phyloP scores from a whole-genome alignment of 2,329 filamentous ascomycete species.

The Monosporascus sp. region DNA sequence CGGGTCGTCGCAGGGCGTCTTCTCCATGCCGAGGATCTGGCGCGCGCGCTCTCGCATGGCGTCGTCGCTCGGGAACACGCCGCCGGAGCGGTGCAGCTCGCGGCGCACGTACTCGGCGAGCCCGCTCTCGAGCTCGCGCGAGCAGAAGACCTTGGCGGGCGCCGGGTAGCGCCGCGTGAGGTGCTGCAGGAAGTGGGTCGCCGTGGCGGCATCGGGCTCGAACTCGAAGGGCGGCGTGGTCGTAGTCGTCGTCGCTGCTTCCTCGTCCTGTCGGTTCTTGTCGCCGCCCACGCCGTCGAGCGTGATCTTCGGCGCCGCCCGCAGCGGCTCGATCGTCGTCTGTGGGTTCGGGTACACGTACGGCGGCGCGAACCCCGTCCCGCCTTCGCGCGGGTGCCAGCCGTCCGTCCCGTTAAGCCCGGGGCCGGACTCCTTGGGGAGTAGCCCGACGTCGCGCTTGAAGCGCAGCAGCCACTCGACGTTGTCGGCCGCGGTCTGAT shows the following conservation, averaged over 20 bases:
- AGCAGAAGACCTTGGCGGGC: conserved; percentile 51
- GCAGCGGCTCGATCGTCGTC: conserved; percentile 29
- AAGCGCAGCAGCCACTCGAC: conserved; percentile 59
- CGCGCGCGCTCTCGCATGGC: conserved; percentile 41
- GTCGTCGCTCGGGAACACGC: conserved; percentile 43
- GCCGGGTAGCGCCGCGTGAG: conserved; percentile 39
- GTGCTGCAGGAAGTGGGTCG: conserved; percentile 43
- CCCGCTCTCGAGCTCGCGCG: conserved; percentile 52
- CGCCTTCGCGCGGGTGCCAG: conserved; percentile 47
- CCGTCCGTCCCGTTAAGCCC: conserved; percentile 35
- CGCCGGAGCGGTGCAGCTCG: conserved; percentile 32
- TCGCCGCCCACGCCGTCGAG: conserved; percentile 25
- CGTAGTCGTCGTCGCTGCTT: too few species aligned
- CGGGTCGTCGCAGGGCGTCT: conserved; percentile 50
- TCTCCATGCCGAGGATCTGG: conserved; percentile 39
- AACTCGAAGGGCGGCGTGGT: conserved; percentile 20
- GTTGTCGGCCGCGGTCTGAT: conserved; percentile 60
- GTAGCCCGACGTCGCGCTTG: conserved; percentile 52
- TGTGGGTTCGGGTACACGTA: conserved; percentile 41
- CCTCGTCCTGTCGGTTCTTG: too few species aligned
- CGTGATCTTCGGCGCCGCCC: conserved; percentile 26
- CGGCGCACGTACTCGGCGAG: conserved; percentile 43
- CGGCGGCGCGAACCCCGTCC: conserved; percentile 51
- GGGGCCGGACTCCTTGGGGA: conserved; percentile 42
- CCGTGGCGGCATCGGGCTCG: conserved; percentile 37